Evolutionary conservation across 2,329 filamentous ascomycete genomes (phyloP), one percentile per base, ranked within the genome.

Genomic region (Scedosporium boydii): DNA sequence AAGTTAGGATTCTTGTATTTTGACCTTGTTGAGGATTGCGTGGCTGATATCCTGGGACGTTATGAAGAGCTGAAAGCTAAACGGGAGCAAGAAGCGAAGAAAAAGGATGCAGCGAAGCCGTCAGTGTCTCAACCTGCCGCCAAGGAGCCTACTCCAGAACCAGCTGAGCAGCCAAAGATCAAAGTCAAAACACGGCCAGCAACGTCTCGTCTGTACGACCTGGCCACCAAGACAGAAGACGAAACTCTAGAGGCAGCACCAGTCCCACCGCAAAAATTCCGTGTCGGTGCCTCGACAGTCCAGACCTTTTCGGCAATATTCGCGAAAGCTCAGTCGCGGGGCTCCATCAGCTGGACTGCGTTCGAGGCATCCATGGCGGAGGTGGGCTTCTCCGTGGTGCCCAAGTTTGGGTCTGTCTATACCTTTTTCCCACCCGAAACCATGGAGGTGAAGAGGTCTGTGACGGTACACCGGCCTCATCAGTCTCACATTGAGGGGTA

Each of bases 151-250:
- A 56, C 55, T 5, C 69, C 72, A 21, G 29, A 70, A 1, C 65
- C 63, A 9, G 63, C 76, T 1, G 68, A 77, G 62, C 67, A 74
- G 53, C 73, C 73, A 26, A 72, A 67, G 23, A 63, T 74, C 48
- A 81, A 80, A 63, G 71, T 76, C 53, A 82, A 80, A 69, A 80
- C 77, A 0, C 75, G 78, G 0, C 75, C 73, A 3, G 62, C 68
- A 0, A 67, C 75, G 27, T 71, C 73, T 1, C 76, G 74, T 0
- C 60, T 68, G 0, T 75, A 74, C 58, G 71, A 73, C 1, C 71
- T 74, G 57, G 62, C 64, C 21, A 5, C 64, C 69, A 23, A 4
- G 6, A 4, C 56, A 3, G 29, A 58, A 0, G 44, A 66, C 3
- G 46, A 60, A 4, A 0, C 18, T 1, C 16, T 42, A 10, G 27